phyloP scores from a whole-genome alignment of 257 asterid species.

The Primulina huaijiensis region DNA sequence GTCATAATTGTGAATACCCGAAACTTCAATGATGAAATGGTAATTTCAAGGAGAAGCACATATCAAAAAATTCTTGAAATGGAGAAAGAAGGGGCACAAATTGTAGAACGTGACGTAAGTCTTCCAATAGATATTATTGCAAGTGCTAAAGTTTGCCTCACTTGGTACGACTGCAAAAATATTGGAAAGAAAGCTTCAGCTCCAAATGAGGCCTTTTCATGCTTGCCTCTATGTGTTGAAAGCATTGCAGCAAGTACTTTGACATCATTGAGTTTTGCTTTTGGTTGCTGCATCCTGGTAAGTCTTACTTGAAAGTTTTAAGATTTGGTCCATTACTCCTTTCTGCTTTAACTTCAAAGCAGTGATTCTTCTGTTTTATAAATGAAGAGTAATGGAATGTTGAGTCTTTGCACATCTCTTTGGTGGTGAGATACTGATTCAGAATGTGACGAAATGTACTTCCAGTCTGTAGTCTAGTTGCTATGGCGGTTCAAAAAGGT shows the following conservation, averaged over 20 bases:
- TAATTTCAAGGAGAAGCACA: slow-evolving; percentile 87
- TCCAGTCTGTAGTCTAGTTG: slow-evolving; percentile 11
- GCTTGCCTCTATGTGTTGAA: slow-evolving; percentile 83
- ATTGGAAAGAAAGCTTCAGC: slow-evolving; percentile 81
- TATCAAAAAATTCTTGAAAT: slow-evolving; percentile 83
- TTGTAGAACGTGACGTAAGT: slow-evolving; percentile 79
- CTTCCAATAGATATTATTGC: slow-evolving; percentile 75
- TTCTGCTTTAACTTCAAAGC: slow-evolving; percentile 20
- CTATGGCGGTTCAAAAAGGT: neutral
- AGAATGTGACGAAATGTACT: slow-evolving; percentile 10
- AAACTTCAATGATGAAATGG: slow-evolving; percentile 75
- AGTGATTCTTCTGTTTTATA: slow-evolving; percentile 22
- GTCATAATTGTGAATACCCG: slow-evolving; percentile 78
- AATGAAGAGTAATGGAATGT: neutral
- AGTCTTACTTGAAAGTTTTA: slow-evolving; percentile 29
- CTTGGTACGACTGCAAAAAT: slow-evolving; percentile 86
- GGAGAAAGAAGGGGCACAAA: slow-evolving; percentile 82
- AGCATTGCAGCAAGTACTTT: slow-evolving; percentile 77
- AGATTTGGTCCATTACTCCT: slow-evolving; percentile 17
- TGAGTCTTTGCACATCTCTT: slow-evolving; percentile 7
- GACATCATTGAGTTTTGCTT: slow-evolving; percentile 89
- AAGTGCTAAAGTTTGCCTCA: slow-evolving; percentile 70
- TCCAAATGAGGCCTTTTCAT: slow-evolving; percentile 68
- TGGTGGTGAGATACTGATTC: slow-evolving; percentile 17
- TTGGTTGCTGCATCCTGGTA: slow-evolving; percentile 95